Conservation (phyloP, 73 alveolate species). For the Tetrahymena malaccensis region DNA sequence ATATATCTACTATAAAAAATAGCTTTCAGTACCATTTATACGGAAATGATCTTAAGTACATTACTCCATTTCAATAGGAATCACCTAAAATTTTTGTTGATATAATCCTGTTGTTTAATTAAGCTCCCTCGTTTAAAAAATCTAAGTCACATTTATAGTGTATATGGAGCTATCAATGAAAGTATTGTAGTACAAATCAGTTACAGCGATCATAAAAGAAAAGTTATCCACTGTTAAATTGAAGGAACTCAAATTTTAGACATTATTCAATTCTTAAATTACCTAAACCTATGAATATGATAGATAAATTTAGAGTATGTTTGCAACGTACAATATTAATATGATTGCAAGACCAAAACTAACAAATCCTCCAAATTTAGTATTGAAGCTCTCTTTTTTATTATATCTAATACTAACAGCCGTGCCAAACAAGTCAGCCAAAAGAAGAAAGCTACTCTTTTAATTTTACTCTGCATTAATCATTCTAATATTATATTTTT, state of each 20-base stretch:
- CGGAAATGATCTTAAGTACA: background rate
- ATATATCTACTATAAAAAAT: too few species aligned
- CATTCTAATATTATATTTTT: too few species aligned
- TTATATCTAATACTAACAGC: background rate
- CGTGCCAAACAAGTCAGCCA: background rate
- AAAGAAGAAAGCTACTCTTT: too few species aligned
- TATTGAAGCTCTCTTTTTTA: too few species aligned
- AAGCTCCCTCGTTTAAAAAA: background rate
- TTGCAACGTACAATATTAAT: too few species aligned
- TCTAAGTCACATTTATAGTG: too few species aligned
- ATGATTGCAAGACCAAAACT: background rate
- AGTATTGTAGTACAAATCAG: background rate
- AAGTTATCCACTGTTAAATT: too few species aligned
- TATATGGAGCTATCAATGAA: background rate
- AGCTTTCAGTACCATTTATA: too few species aligned
- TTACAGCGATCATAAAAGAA: background rate
- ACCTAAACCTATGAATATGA: background rate
- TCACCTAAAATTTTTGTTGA: too few species aligned
- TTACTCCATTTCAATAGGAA: background rate
- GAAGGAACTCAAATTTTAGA: background rate
- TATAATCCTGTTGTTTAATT: background rate
- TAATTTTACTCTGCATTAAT: too few species aligned
- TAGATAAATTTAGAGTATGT: too few species aligned
- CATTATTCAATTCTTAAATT: background rate
- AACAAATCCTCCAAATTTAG: background rate